A percentile compares a stretch with the other conserved stretches of the same genome.
Conservation (phyloP, 441 rosid species). For the Erodium texanum region DNA sequence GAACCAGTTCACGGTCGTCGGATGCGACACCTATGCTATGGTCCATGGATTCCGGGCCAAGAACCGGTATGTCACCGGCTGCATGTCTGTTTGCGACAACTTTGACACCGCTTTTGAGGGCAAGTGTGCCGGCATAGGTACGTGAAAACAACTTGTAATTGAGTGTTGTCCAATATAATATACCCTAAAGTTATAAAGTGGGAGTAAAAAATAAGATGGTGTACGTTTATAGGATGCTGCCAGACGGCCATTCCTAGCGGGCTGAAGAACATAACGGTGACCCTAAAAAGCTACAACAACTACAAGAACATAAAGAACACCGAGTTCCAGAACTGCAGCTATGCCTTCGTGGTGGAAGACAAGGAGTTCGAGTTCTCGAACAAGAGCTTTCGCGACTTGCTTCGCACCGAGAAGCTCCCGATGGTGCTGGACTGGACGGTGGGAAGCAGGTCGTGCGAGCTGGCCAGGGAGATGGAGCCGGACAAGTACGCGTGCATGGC, state of each 20-base stretch:
- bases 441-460: constrained; percentile 10
- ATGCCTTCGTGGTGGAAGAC: constrained; percentile 11
- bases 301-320: fast-evolving
- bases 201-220: too few species aligned
- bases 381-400: neutral
- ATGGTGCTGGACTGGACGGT: constrained; percentile 20
- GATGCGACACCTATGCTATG: constrained; percentile 29
- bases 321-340: constrained; percentile 14
- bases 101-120: neutral
- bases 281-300: neutral
- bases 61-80: constrained; percentile 11
- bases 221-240: constrained; percentile 4
- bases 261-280: neutral
- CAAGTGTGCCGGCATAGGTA: constrained; percentile 18
- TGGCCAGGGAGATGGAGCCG: neutral
- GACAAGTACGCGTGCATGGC: constrained; percentile 17
- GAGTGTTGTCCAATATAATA: too few species aligned
- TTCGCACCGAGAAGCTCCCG: neutral
- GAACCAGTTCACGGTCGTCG: constrained; percentile 25
- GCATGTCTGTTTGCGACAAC: constrained; percentile 7
- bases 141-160: too few species aligned
- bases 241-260: constrained; percentile 11
- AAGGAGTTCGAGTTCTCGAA: constrained; percentile 14
- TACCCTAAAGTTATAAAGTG: too few species aligned
- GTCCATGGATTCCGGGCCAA: constrained; percentile 10